These are phyloP conservation scores for Yamadazyma insecticola DNA, from an alignment of 805 yeast species.

Conservation along the genomic window DNA sequence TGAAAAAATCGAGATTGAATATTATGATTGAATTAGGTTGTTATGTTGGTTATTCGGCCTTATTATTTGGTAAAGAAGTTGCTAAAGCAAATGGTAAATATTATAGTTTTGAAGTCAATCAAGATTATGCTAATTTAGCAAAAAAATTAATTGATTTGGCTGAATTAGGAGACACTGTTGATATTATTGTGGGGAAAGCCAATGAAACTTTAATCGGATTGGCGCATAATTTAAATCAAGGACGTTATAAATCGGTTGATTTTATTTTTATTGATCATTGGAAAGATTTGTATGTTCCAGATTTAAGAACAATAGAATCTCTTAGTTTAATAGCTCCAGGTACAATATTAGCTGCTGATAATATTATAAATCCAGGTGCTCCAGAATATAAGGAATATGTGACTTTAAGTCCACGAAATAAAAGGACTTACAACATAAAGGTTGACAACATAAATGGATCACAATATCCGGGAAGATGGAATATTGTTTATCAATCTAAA, in stretches of 20 bases:
- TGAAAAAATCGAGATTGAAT: constrained; percentile 18
- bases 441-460: constrained; percentile 23
- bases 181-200: constrained; percentile 30
- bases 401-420: constrained; percentile 31
- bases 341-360: constrained; percentile 36
- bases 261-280: constrained; percentile 39
- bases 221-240: constrained; percentile 10
- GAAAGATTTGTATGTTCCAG: constrained; percentile 35
- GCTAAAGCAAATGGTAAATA: constrained; percentile 20
- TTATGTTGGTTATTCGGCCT: constrained; percentile 25
- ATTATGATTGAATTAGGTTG: constrained; percentile 7
- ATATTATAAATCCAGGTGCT: constrained; percentile 30
- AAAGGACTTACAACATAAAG: constrained; percentile 22
- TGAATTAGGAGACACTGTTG: constrained; percentile 25
- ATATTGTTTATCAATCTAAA: constrained; percentile 32
- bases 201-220: constrained; percentile 22
- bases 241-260: constrained; percentile 19
- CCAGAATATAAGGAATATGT: constrained; percentile 38
- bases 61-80: constrained; percentile 26
- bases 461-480: constrained; percentile 14
- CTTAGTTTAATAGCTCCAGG: constrained; percentile 36
- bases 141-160: constrained; percentile 25
- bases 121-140: constrained; percentile 27
- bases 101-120: constrained; percentile 29
- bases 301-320: constrained; percentile 37